Evolutionary conservation across 2,329 filamentous ascomycete genomes (phyloP).

Genomic region (Penicillium sp.): DNA sequence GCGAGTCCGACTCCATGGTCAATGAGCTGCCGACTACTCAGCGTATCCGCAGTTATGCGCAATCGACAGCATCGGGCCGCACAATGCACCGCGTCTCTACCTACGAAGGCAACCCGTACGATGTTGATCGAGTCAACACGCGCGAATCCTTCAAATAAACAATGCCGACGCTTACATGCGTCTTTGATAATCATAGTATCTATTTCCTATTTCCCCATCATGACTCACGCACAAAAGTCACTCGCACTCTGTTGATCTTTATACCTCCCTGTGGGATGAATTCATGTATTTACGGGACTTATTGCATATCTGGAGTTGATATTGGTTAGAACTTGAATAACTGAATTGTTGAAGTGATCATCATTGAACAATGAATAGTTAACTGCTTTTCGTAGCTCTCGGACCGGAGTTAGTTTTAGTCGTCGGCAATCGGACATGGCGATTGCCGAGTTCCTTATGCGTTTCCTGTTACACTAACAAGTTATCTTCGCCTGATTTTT

Average conservation of each 20-base stretch:
- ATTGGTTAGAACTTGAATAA: slow-evolving; percentile 1
- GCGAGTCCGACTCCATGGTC: slow-evolving; percentile 22
- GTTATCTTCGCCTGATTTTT: slow-evolving; percentile 9
- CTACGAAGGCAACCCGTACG: slow-evolving; percentile 45
- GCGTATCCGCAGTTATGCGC: slow-evolving; percentile 25
- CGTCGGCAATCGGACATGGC: slow-evolving; percentile 5
- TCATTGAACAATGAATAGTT: not conserved
- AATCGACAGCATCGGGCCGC: slow-evolving; percentile 25
- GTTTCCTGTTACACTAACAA: not conserved
- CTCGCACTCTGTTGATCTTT: slow-evolving; percentile 4
- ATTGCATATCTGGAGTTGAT: slow-evolving; percentile 14
- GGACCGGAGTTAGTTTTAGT: slow-evolving; percentile 6
- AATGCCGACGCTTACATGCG: slow-evolving; percentile 1
- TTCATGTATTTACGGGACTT: slow-evolving; percentile 13
- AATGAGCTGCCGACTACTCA: slow-evolving; percentile 17
- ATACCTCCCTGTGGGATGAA: slow-evolving; percentile 8
- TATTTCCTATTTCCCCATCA: slow-evolving; percentile 6
- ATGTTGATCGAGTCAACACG: slow-evolving; percentile 44
- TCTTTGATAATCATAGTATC: slow-evolving; percentile 13
- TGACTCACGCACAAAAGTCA: not conserved
- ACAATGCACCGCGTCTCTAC: slow-evolving; percentile 21
- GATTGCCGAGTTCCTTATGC: slow-evolving; percentile 5
- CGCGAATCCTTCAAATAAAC: slow-evolving; percentile 33
- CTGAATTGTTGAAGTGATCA: not conserved
- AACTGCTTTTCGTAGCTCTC: not conserved